Evolutionary conservation across 805 yeast genomes (phyloP), one percentile per base, ranked within the genome.

Genomic region (Myxozyma sirexii): DNA sequence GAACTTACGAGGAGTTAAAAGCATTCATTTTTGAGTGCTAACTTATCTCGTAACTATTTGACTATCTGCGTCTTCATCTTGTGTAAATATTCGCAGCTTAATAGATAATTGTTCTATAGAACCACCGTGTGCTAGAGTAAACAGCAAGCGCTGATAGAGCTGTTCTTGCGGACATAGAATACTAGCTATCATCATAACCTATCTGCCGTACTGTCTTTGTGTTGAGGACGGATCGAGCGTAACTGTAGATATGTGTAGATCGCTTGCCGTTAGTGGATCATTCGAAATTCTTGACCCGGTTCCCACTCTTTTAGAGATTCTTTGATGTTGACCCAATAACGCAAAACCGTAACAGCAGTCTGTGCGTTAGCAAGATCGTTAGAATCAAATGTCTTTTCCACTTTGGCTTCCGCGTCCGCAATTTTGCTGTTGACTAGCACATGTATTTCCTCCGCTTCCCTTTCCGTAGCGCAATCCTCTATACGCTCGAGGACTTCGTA

Each of bases 401-500:
- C 74, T 6, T 59, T 68, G 1, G 67, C 60, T 59, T 82, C 85
- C 2, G 84, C 71, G 0, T 72, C 72, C 1, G 71, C 67, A 27
- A 90, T 82, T 38, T 92, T 78, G 19, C 63, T 71, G 35, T 84
- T 80, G 67, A 90, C 91, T 57, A 83, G 87, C 8, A 63, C 68
- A 31, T 80, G 77, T 42, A 90, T 69, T 0, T 67, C 72, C 1
- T 74, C 79, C 33, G 89, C 76, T 49, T 89, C 96, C 1, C 78
- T 74, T 52, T 83, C 87, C 54, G 74, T 75, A 1, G 77, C 75
- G 4, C 90, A 85, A 64, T 83, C 83, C 62, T 89, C 96, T 58
- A 92, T 75, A 43, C 83, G 81, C 72, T 93, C 99, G 71, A 92
- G 94, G 3, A 90, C 84, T 65, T 90, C 96, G 74, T 93, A 77